These are phyloP conservation scores for Aspergillus cavernicola DNA, from an alignment of 495 filamentous ascomycete genomes.

Conservation along the genomic window DNA sequence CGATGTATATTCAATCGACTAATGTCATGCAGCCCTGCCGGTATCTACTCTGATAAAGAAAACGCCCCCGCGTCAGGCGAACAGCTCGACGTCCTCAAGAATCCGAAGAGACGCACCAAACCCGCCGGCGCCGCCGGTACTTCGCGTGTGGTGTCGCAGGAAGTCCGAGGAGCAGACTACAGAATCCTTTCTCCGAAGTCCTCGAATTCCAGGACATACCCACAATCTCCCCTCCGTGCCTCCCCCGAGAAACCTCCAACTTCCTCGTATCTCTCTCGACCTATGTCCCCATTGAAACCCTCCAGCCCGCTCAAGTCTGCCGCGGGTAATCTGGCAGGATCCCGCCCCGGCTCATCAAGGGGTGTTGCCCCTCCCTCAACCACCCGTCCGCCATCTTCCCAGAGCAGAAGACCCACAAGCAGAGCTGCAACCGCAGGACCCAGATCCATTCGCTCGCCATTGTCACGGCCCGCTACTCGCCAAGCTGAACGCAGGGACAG, in stretches of 20 bases:
- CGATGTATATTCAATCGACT: too few species aligned
- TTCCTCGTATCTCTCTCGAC: slow-evolving; percentile 48
- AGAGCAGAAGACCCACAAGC: slow-evolving; percentile 31
- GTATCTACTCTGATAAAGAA: slow-evolving; percentile 70
- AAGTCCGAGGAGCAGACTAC: slow-evolving; percentile 44
- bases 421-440: slow-evolving; percentile 28
- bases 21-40: slow-evolving; percentile 52
- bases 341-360: slow-evolving; percentile 24
- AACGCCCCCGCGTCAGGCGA: slow-evolving; percentile 52
- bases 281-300: slow-evolving; percentile 53
- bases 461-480: slow-evolving; percentile 38
- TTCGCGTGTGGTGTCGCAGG: slow-evolving; percentile 50
- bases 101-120: slow-evolving; percentile 59
- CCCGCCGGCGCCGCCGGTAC: slow-evolving; percentile 32
- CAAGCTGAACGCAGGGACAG: slow-evolving; percentile 44
- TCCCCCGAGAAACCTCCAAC: slow-evolving; percentile 43
- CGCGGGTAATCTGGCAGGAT: slow-evolving; percentile 18
- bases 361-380: slow-evolving; percentile 4
- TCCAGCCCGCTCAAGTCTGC: slow-evolving; percentile 48
- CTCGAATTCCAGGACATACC: slow-evolving; percentile 68
- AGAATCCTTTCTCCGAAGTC: slow-evolving; percentile 76
- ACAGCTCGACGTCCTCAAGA: slow-evolving; percentile 41
- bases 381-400: slow-evolving; percentile 23
- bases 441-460: slow-evolving; percentile 29
- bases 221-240: slow-evolving; percentile 51